Base-by-base conservation (phyloP, 2,329 filamentous ascomycete genomes). In the Aspergillus eucalypticola region DNA sequence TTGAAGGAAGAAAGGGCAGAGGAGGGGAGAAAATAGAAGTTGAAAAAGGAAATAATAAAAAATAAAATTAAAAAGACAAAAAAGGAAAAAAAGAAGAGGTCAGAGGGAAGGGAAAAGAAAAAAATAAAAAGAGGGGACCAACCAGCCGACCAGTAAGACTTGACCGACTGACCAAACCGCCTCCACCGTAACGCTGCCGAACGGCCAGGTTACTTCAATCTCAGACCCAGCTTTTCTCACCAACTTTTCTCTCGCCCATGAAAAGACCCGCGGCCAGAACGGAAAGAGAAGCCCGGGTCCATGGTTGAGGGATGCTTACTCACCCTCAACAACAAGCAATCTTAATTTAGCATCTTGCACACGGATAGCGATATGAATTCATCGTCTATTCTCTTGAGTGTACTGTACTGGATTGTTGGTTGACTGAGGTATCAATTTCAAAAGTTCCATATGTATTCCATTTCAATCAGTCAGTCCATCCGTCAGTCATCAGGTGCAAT, bases 261-360 rank as follows among this genome's bases (percentile, higher is more conserved):
- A 41, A 38, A 46, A 46, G 39, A 46, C 23, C 46, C 46, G 46
- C 46, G 53, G 53, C 53, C 42, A 55, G 53, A 55, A 55, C 25
- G 42, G 53, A 32, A 55, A 29, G 38, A 55, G 53, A 55, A 55
- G 35, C 25, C 53, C 53, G 29, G 27, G 27, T 55, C 53, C 53
- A 55, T 55, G 53, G 53, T 55, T 39, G 35, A 25, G 19, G 3
- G 10, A 11, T 15, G 51, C 46, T 50, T n/a, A 50, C 46, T 50
- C 25, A 50, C 15, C 41, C 41, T 17, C 46, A 29, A 17, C 46
- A 29, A 15, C 8, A 13, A 11, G 46, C 46, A 29, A 29, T 15
- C 46, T 50, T 50, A 50, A 50, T 50, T 32, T 50, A 50, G 46
- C 8, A 50, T 23, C 19, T 44, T 44, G 41, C 41, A 44, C 41